Conservation (phyloP, 768 basidiomycete genomes). For the Podaxis pistillaris region DNA sequence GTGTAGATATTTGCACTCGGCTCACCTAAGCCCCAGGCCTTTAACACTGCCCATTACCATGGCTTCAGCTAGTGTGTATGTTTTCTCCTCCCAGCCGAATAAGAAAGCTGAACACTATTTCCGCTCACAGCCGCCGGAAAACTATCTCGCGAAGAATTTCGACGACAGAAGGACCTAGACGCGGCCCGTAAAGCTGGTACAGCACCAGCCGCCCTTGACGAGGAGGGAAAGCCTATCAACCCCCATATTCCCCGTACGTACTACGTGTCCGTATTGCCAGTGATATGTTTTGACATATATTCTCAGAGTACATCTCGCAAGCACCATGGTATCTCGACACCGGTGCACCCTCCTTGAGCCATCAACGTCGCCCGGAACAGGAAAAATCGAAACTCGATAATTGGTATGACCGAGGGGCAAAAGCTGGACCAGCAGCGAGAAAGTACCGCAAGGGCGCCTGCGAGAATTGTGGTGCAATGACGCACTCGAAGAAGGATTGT, state of each 20-base stretch:
- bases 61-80: conserved; percentile 19
- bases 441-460: conserved; percentile 98
- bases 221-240: conserved; percentile 94
- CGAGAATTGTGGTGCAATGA: conserved; percentile 98
- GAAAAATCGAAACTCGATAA: conserved; percentile 72
- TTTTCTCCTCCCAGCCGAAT: not conserved
- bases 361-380: conserved; percentile 83
- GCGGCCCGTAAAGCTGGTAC: conserved; percentile 99
- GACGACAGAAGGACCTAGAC: conserved; percentile 94
- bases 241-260: conserved; percentile 95
- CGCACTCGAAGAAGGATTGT: conserved; percentile 89
- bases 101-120: conserved; percentile 1
- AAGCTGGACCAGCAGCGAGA: conserved; percentile 87
- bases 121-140: conserved; percentile 60
- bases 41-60: conserved; percentile 7
- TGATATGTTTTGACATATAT: conserved; percentile 10
- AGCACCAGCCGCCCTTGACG: conserved; percentile 92
- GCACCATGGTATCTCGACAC: conserved; percentile 99
- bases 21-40: not conserved
- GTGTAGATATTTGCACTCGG: not conserved
- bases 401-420: conserved; percentile 89
- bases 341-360: conserved; percentile 88
- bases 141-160: conserved; percentile 90
- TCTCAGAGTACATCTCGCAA: conserved; percentile 92
- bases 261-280: not conserved